These are phyloP conservation scores for Coniferiporia weirii DNA, from an alignment of 1,284 basidiomycete genomes.

Conservation along the genomic window DNA sequence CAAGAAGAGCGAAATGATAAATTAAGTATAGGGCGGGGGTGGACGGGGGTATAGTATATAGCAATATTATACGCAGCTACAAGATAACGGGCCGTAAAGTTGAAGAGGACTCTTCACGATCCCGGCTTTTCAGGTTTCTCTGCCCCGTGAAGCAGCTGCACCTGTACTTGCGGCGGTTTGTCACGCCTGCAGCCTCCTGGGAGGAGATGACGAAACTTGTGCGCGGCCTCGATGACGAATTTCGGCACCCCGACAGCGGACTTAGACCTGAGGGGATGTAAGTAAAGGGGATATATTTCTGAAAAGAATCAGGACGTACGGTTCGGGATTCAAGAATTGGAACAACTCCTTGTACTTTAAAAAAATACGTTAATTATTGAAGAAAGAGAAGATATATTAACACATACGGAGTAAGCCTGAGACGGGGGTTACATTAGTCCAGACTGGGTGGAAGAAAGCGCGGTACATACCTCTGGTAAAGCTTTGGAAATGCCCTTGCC, in stretches of 20 bases:
- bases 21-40: no score
- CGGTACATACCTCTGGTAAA: constrained; percentile 30
- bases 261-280: neutral
- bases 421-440: constrained; percentile 19
- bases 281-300: neutral
- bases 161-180: neutral
- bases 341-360: constrained; percentile 22
- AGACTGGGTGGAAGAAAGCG: constrained; percentile 10
- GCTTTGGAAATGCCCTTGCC: constrained; percentile 32
- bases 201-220: constrained; percentile 9
- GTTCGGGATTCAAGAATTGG: constrained; percentile 19
- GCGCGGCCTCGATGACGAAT: constrained; percentile 6
- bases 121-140: no score
- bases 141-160: neutral
- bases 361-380: neutral
- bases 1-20: neutral
- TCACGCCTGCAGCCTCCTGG: constrained; percentile 14
- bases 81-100: no score
- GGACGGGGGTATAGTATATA: no score
- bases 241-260: constrained; percentile 15
- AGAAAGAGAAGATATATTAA: neutral
- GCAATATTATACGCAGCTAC: no score
- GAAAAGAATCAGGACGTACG: constrained; percentile 11
- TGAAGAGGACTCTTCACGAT: no score
- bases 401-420: constrained; percentile 11